These are phyloP conservation scores for Trichoderma sp. DNA, from an alignment of 2,329 filamentous ascomycete genomes.

Conservation along the genomic window DNA sequence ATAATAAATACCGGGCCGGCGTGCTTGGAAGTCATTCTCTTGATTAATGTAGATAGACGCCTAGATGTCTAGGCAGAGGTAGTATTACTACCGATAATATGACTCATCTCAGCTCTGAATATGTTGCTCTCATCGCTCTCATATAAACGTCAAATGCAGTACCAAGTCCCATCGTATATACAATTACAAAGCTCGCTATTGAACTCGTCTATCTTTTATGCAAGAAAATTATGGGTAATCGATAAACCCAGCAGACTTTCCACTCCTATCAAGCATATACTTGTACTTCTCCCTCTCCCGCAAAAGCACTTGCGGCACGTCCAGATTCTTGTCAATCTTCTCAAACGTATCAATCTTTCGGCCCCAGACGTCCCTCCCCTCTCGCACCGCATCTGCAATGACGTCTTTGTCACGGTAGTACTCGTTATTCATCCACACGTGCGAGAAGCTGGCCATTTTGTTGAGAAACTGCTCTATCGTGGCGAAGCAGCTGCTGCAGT, in stretches of 20 bases:
- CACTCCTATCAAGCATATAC: conserved; percentile 53
- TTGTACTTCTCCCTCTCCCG: conserved; percentile 46
- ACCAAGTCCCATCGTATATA: neutral
- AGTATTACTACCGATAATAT: neutral
- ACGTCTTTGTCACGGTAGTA: conserved; percentile 51
- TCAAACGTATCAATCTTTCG: conserved; percentile 52
- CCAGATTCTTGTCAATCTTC: conserved; percentile 53
- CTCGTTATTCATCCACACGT: conserved; percentile 56
- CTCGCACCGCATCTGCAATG: conserved; percentile 56
- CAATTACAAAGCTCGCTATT: neutral
- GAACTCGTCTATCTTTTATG: no score
- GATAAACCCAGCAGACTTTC: conserved; percentile 51
- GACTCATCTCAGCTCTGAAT: neutral
- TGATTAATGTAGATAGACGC: neutral
- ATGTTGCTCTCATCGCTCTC: neutral
- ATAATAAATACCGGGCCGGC: neutral
- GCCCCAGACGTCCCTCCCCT: conserved; percentile 60
- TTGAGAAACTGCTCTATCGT: conserved; percentile 58
- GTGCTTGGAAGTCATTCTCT: neutral
- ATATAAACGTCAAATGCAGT: neutral
- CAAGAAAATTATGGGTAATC: conserved; percentile 47
- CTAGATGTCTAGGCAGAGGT: neutral
- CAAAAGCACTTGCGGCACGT: conserved; percentile 56
- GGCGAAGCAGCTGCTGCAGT: conserved; percentile 64
- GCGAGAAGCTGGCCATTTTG: conserved; percentile 62